phyloP scores from a whole-genome alignment of 768 basidiomycete genomes.

The Postia placenta region DNA sequence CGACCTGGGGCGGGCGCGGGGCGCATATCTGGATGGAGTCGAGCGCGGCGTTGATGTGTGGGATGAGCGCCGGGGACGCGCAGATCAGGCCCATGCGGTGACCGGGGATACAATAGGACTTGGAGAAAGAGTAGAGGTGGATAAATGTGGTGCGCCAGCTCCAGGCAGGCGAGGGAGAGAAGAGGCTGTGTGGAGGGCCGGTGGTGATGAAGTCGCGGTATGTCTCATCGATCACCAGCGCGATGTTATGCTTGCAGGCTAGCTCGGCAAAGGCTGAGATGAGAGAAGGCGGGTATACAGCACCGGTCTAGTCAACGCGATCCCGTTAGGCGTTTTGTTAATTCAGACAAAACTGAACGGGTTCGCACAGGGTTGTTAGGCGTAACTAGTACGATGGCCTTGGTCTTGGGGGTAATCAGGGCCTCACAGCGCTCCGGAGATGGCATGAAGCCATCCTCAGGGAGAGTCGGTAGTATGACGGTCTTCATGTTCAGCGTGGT shows the following conservation, averaged over 20 bases:
- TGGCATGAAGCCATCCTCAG: slow-evolving; percentile 54
- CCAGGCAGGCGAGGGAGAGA: slow-evolving; percentile 28
- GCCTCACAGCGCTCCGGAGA: slow-evolving; percentile 41
- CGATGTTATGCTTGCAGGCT: slow-evolving; percentile 46
- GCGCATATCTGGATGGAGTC: slow-evolving; percentile 81
- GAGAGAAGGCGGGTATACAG: slow-evolving; percentile 52
- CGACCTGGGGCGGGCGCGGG: slow-evolving; percentile 66
- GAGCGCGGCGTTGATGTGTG: slow-evolving; percentile 51
- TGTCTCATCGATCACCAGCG: slow-evolving; percentile 82
- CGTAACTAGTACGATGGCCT: slow-evolving; percentile 68
- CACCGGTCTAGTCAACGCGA: slow-evolving; percentile 53
- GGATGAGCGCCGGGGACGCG: slow-evolving; percentile 49
- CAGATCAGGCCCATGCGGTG: slow-evolving; percentile 73
- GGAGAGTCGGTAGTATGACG: slow-evolving; percentile 45
- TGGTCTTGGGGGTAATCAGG: slow-evolving; percentile 52
- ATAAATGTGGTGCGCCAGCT: slow-evolving; percentile 60
- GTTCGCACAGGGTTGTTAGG: slow-evolving; percentile 65
- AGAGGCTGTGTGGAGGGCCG: slow-evolving; percentile 50
- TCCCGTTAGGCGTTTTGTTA: no score
- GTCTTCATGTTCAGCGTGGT: slow-evolving; percentile 56
- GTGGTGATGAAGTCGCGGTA: slow-evolving; percentile 70
- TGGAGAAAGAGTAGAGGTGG: slow-evolving; percentile 77
- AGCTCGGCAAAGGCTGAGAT: slow-evolving; percentile 55
- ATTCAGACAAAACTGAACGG: no score
- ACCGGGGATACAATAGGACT: slow-evolving; percentile 76